Evolutionary conservation across 257 asterid species (phyloP), one percentile per base, ranked within the genome.

Genomic region (Capsicum chinense): DNA sequence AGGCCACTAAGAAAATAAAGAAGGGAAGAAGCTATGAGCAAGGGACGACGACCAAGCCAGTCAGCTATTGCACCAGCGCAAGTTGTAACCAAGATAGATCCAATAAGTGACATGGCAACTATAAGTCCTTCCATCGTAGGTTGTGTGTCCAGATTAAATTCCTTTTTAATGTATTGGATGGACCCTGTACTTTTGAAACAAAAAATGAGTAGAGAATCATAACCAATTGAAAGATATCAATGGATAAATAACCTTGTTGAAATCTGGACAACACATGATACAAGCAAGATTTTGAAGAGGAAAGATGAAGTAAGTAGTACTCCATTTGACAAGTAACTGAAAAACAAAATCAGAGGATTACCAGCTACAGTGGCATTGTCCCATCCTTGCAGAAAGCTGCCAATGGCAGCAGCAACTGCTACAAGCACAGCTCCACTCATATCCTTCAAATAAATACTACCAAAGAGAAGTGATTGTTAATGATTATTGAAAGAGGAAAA

Each of bases 311-410:
- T n/a, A 73, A 13, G 14, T 19, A 73, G 42, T 48, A 73, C 58
- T 39, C 44, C 74, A 37, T 26, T 26, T 9, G 37, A 62, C 37
- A 62, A n/a, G 19, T 15, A 15, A 66, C 16, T 33, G 4, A 37
- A 66, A 68, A 37, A 37, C 5, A 5, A 42, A 42, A 44, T 9
- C 14, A 71, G 47, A 37, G 21, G 35, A 70, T 67, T 87, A 89
- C 97, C 97, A 39, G 94, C 95, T 37, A 93, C 89, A 48, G 93
- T 86, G 78, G 95, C 97, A 62, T 88, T 90, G 62, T 93, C 97
- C 97, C 97, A 92, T 88, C 95, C 97, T 87, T 93, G 97, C 59
- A 93, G 84, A 33, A 93, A 85, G 86, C 88, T 93, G 44, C 95
- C 97, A 39, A 90, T 67, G 5, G 95, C 93, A 79, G 97, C 94